Base-by-base conservation (phyloP, 2,329 filamentous ascomycete species). In the Diaporthe citriasiana region DNA sequence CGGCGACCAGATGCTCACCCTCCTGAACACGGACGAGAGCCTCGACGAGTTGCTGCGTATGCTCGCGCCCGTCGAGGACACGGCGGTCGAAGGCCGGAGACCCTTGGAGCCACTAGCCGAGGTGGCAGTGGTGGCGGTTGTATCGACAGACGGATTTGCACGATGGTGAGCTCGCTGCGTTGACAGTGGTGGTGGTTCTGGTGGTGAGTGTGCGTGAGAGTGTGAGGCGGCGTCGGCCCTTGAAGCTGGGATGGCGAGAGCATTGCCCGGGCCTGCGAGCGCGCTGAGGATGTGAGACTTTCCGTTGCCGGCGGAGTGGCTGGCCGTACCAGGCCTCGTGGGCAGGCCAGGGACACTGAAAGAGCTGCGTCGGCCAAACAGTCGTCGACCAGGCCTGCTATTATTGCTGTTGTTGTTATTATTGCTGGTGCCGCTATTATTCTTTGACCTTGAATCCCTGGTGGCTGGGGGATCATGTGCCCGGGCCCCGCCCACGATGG, bases 1-100 rank as follows among this genome's bases (percentile, higher is more conserved):
- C 9, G 71, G 73, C 40, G 70, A 70, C 80, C 81, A 82, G 70
- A 81, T 74, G 17, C 81, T 81, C n/a, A 82, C 72, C 66, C 79
- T 79, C 72, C 77, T 80, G 75, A 83, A 79, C 19, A 82, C 79
- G 7, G 80, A 79, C 1, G 82, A 84, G 33, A 81, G 70, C 10
- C 78, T 76, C 2, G 75, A 76, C 69, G 74, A 73, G 68, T 66
- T 68, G 63, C 76, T 75, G 45, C 75, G 75, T 25, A 74, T 65
- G 69, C 72, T 74, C 12, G 66, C 66, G 45, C 71, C 72, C 33
- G 60, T 59, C 33, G 50, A 40, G n/a, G 60, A 70, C 1, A 71
- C 30, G n/a, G 70, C 56, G 3, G 70, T 71, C 6, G 70, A 55
- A 35, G 56, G 56, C 27, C 55, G 70, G 15, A 17, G 55, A 1